phyloP scores from a whole-genome alignment of 2,329 filamentous ascomycete species.

The Cladosporium sp. region DNA sequence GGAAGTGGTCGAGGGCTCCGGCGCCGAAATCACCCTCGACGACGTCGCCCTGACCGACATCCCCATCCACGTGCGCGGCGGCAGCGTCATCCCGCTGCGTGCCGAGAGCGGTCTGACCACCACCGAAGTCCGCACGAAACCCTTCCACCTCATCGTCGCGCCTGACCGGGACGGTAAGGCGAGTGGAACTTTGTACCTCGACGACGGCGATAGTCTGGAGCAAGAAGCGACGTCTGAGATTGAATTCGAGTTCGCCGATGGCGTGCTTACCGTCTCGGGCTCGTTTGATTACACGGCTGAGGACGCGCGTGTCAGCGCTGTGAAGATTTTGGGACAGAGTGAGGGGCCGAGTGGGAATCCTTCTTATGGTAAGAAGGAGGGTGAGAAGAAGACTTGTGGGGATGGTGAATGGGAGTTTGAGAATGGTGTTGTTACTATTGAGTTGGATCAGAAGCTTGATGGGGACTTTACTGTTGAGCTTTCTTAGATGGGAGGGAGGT shows the following conservation, averaged over 20 bases:
- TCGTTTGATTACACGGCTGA: conserved; percentile 44
- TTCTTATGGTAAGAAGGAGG: neutral
- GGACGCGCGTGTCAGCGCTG: conserved; percentile 36
- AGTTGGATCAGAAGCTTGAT: conserved; percentile 12
- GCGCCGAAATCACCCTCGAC: conserved; percentile 36
- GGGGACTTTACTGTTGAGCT: conserved; percentile 8
- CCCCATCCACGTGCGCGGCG: conserved; percentile 59
- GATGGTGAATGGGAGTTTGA: conserved; percentile 4
- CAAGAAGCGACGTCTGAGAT: conserved; percentile 53
- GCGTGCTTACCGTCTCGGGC: conserved; percentile 42
- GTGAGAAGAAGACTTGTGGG: conserved; percentile 1
- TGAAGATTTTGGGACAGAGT: conserved; percentile 47
- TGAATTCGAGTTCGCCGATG: conserved; percentile 50
- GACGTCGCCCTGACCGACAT: conserved; percentile 48
- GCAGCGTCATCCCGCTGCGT: conserved; percentile 58
- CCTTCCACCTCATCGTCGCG: conserved; percentile 66
- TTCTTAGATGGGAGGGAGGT: neutral
- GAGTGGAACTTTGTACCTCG: conserved; percentile 62
- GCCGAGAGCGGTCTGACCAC: conserved; percentile 52
- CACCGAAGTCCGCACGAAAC: conserved; percentile 55
- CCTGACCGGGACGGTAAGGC: conserved; percentile 57
- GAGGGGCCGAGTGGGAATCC: neutral
- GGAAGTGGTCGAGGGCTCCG: conserved; percentile 39
- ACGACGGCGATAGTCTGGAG: conserved; percentile 64
- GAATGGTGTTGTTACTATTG: conserved; percentile 4